A percentile compares a stretch with the other conserved stretches of the same genome.
Evolutionary conservation across 768 basidiomycete genomes (phyloP).

Genomic region (Mycena pura): DNA sequence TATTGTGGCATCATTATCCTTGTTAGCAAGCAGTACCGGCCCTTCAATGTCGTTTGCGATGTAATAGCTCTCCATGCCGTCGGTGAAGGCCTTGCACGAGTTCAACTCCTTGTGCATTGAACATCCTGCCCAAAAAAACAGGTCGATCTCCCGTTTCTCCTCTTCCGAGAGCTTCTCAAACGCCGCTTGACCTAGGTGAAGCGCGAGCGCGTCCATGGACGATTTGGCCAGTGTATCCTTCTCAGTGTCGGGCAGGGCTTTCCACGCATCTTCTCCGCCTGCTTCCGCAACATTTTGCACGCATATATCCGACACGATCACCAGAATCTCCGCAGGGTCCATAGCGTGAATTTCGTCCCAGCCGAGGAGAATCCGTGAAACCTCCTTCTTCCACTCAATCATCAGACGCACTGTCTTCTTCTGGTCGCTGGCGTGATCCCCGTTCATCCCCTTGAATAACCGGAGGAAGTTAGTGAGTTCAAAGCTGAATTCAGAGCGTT

Average conservation of each 20-base stretch:
- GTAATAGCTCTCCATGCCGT: constrained; percentile 23
- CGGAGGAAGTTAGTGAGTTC: background rate
- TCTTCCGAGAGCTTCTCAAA: background rate
- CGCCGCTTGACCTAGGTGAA: too few species aligned
- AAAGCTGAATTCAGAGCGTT: constrained; percentile 5
- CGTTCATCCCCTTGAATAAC: constrained; percentile 4
- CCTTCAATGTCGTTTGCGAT: background rate
- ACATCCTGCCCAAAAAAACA: constrained; percentile 33
- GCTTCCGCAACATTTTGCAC: background rate
- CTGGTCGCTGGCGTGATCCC: constrained; percentile 9
- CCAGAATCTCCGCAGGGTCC: background rate
- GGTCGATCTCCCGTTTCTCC: constrained; percentile 19
- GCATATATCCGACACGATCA: background rate
- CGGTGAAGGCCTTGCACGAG: constrained; percentile 18
- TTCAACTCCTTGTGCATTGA: constrained; percentile 39
- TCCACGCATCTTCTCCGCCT: constrained; percentile 12
- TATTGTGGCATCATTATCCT: constrained; percentile 29
- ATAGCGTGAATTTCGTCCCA: background rate
- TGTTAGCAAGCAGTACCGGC: constrained; percentile 28
- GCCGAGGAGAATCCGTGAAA: background rate
- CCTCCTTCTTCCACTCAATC: background rate
- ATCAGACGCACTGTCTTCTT: constrained; percentile 3
- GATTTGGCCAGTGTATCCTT: background rate
- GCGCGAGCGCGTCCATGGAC: constrained; percentile 2
- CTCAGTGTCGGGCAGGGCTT: constrained; percentile 7